Base-by-base conservation (phyloP, 768 basidiomycete genomes). In the Coprinopsis strossmayeri region DNA sequence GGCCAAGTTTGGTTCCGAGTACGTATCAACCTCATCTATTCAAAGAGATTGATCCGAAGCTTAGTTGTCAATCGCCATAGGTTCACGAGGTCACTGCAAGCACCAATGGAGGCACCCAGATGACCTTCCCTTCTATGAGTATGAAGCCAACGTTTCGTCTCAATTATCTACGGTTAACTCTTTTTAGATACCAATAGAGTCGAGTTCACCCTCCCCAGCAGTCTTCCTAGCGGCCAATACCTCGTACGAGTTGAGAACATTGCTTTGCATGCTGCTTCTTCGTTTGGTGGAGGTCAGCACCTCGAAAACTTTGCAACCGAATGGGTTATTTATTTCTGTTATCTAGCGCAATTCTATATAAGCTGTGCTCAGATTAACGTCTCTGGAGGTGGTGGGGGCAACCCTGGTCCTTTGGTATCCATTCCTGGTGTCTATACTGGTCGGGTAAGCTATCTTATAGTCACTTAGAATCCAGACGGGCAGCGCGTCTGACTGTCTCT, bases 1-100 rank as follows among this genome's bases (percentile, higher is more conserved):
- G 72, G 73, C 45, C 47, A 46, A 26, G 70, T 70, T 30, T 73
- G 72, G 70, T 72, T 73, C 63, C 67, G 76, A 69, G 72, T 71
- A 54, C 10, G 61, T n/a, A 47, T 57, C 50, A 53, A 55, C 38
- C 35, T 38, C 35, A 11, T 9, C 35, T 5, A 38, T 18, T 10
- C 35, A 17, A 9, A 9, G n/a, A n/a, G n/a, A n/a, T n/a, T n/a
- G n/a, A n/a, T n/a, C n/a, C n/a, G n/a, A n/a, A n/a, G n/a, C n/a
- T n/a, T n/a, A n/a, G n/a, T n/a, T n/a, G n/a, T n/a, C n/a, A n/a
- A n/a, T n/a, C n/a, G n/a, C n/a, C n/a, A n/a, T 12, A 69, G 63
- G 66, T 71, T 20, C 59, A 72, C 55, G 55, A 74, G 57, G 65
- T 72, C 42, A 46, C 63, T 7, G 69, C 70, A 3, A 62, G 65